A percentile compares a stretch with the other conserved stretches of the same genome.
Conservation (phyloP, 1,284 basidiomycete genomes). For the Ustilago trichophora region DNA sequence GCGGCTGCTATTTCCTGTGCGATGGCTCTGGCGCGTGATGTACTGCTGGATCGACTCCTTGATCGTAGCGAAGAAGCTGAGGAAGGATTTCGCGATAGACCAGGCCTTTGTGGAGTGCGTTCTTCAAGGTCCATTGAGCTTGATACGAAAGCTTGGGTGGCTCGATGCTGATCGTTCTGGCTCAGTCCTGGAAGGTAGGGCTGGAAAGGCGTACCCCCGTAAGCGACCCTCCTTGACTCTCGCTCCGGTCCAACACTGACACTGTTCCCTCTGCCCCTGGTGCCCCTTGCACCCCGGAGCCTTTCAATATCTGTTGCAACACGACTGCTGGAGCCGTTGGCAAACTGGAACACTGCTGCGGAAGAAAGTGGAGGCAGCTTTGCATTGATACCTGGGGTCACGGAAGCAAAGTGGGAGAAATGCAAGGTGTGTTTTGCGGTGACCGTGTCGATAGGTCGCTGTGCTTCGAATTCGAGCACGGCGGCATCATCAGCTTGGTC, state of each 20-base stretch:
- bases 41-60: conserved; percentile 22
- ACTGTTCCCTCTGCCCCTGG: conserved; percentile 15
- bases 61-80: conserved; percentile 9
- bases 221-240: neutral
- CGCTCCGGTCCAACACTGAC: conserved; percentile 25
- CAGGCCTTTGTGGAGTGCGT: conserved; percentile 1
- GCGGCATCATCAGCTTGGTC: conserved; percentile 9
- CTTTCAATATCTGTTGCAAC: conserved; percentile 23
- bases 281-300: conserved; percentile 5
- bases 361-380: conserved; percentile 9
- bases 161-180: conserved; percentile 23
- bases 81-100: conserved; percentile 19
- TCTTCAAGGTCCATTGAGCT: conserved; percentile 40
- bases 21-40: conserved; percentile 37
- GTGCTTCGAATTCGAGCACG: conserved; percentile 51
- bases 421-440: conserved; percentile 52
- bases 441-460: conserved; percentile 56
- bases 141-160: conserved; percentile 9
- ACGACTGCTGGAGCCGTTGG: conserved; percentile 12
- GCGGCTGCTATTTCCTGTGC: conserved; percentile 34
- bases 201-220: conserved; percentile 24
- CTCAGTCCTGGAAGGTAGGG: conserved; percentile 27
- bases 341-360: conserved; percentile 31
- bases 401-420: conserved; percentile 48
- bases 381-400: conserved; percentile 4